These are phyloP conservation scores for Blastocystis sp. DNA, from an alignment of 352 stramenopile genomes.

Conservation along the genomic window DNA sequence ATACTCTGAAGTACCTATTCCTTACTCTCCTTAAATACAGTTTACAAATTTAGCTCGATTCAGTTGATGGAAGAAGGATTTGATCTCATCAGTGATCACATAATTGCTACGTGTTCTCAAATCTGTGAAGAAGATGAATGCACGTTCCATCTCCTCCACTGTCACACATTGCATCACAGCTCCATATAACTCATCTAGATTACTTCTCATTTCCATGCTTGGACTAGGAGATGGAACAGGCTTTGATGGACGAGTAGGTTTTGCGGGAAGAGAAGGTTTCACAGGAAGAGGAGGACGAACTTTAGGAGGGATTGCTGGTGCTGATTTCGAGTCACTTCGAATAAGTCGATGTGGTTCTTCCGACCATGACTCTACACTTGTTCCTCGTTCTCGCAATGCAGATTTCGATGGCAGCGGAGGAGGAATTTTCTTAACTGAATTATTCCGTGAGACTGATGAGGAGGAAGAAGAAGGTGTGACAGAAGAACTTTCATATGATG, in stretches of 20 bases:
- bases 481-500: too few relatives aligned
- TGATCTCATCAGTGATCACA: background rate
- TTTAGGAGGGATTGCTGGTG: background rate
- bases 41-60: background rate
- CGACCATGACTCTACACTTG: too few relatives aligned
- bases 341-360: too few relatives aligned
- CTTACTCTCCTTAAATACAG: background rate
- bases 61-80: conserved; percentile 9
- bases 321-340: too few relatives aligned
- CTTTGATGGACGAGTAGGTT: background rate
- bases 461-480: too few relatives aligned
- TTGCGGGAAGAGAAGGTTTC: background rate
- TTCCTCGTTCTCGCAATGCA: too few relatives aligned
- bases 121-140: conserved; percentile 30
- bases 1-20: background rate
- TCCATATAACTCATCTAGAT: background rate
- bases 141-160: conserved; percentile 19
- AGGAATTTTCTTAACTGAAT: too few relatives aligned
- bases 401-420: too few relatives aligned
- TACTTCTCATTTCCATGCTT: too few relatives aligned
- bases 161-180: background rate
- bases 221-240: background rate
- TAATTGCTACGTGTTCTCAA: background rate
- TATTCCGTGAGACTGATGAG: too few relatives aligned
- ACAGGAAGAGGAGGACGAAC: background rate